Evolutionary conservation across 2,329 filamentous ascomycete species (phyloP).

Genomic region (Stemphylium lycopersici): DNA sequence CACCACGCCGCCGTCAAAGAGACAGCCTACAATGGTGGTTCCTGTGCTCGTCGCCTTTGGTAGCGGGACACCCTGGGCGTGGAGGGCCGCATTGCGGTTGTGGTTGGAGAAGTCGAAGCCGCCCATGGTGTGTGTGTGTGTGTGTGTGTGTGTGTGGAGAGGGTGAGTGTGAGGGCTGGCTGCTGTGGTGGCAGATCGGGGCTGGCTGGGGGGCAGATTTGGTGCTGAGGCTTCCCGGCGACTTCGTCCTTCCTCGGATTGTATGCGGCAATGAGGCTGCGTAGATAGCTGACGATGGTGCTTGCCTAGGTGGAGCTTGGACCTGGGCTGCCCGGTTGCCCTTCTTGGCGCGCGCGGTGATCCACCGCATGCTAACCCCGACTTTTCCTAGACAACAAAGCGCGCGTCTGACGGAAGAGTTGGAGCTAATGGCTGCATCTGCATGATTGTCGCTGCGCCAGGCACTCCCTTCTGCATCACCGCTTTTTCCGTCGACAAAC

Average conservation of each 20-base stretch:
- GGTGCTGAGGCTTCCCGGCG: neutral
- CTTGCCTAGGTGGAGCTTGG: slow-evolving; percentile 27
- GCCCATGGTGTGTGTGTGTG: slow-evolving; percentile 69
- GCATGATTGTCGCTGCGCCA: slow-evolving; percentile 33
- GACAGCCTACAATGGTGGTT: slow-evolving; percentile 97
- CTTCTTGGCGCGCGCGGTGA: slow-evolving; percentile 15
- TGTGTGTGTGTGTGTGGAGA: no score
- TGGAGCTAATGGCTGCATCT: slow-evolving; percentile 17
- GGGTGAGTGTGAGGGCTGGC: no score
- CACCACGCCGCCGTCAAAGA: slow-evolving; percentile 95
- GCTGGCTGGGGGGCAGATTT: neutral
- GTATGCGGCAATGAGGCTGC: slow-evolving; percentile 22
- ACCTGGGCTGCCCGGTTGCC: slow-evolving; percentile 1
- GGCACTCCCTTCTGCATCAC: slow-evolving; percentile 14
- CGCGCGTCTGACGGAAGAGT: slow-evolving; percentile 12
- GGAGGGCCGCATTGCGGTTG: slow-evolving; percentile 96
- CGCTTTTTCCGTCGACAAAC: slow-evolving; percentile 27
- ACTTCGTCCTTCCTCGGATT: neutral
- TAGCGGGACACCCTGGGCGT: slow-evolving; percentile 89
- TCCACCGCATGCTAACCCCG: slow-evolving; percentile 11
- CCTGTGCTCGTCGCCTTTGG: slow-evolving; percentile 98
- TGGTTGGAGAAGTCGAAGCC: slow-evolving; percentile 90
- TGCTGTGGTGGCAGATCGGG: neutral
- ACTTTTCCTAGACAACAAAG: slow-evolving; percentile 26
- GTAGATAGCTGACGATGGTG: slow-evolving; percentile 30